Evolutionary conservation across 2,329 filamentous ascomycete genomes (phyloP).

Genomic region (Hypoxylon sp.): DNA sequence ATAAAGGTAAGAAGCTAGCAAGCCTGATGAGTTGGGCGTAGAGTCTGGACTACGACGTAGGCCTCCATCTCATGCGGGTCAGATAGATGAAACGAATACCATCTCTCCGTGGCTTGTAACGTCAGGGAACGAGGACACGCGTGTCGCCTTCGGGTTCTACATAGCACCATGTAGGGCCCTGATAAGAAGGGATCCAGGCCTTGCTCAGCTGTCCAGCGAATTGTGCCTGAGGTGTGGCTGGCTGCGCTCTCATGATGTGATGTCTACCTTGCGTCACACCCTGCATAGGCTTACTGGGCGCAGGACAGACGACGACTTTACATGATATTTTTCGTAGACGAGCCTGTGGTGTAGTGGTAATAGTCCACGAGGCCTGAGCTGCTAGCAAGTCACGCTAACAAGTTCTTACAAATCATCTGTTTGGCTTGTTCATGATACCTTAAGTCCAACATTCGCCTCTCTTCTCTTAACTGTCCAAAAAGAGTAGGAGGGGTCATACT

Average conservation of each 20-base stretch:
- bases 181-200: conserved; percentile 32
- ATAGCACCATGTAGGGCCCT: no score
- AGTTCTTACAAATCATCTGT: not conserved
- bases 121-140: conserved; percentile 9
- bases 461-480: conserved; percentile 11
- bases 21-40: conserved; percentile 3
- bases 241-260: conserved; percentile 19
- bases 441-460: conserved; percentile 11
- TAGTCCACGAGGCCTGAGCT: not conserved
- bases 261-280: conserved; percentile 13
- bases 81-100: conserved; percentile 28
- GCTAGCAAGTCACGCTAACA: not conserved
- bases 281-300: conserved; percentile 10
- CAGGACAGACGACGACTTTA: not conserved
- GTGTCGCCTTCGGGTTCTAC: not conserved
- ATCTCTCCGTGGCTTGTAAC: conserved; percentile 12
- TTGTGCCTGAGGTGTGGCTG: conserved; percentile 8
- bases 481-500: conserved; percentile 26
- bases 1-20: conserved; percentile 4
- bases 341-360: not conserved
- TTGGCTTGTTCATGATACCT: not conserved
- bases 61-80: conserved; percentile 4
- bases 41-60: conserved; percentile 15
- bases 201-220: no score
- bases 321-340: not conserved